Evolutionary conservation across 768 basidiomycete genomes (phyloP).

Genomic region (Mycena polygramma): DNA sequence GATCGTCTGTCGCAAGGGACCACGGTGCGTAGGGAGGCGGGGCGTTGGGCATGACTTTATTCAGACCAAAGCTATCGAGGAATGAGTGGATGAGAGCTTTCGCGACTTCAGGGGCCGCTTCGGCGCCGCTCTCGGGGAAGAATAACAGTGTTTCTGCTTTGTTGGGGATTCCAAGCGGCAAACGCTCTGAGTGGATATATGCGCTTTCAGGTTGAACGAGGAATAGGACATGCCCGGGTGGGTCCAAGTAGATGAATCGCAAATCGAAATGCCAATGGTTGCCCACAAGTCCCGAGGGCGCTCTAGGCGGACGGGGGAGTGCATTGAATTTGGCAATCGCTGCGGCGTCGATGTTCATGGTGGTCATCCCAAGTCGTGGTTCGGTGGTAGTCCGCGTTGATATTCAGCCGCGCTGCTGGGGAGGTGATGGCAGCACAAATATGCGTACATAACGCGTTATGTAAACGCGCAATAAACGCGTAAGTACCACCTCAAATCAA

Average conservation of each 20-base stretch:
- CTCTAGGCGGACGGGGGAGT: neutral
- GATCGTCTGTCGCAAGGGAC: slow-evolving; percentile 35
- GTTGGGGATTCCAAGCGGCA: slow-evolving; percentile 38
- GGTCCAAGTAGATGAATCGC: slow-evolving; percentile 51
- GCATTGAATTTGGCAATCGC: neutral
- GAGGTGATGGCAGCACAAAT: too few relatives aligned
- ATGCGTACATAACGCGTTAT: too few relatives aligned
- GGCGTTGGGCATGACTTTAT: slow-evolving; percentile 1
- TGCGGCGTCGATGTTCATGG: neutral
- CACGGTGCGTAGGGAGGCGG: slow-evolving; percentile 27
- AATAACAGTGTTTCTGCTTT: slow-evolving; percentile 30
- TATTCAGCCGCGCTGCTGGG: too few relatives aligned
- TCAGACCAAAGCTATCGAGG: slow-evolving; percentile 29
- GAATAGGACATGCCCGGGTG: slow-evolving; percentile 47
- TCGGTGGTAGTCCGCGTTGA: too few relatives aligned
- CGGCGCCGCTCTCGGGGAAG: slow-evolving; percentile 48
- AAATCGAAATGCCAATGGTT: slow-evolving; percentile 51
- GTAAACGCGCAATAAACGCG: too few relatives aligned
- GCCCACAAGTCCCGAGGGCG: slow-evolving; percentile 4
- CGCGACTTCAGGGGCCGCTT: slow-evolving; percentile 48
- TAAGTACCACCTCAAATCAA: too few relatives aligned
- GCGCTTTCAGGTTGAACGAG: slow-evolving; percentile 46
- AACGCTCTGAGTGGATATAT: slow-evolving; percentile 42
- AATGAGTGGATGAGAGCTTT: slow-evolving; percentile 48
- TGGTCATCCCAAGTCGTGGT: neutral